These are phyloP conservation scores for Phialocephala subalpina DNA, from an alignment of 2,329 filamentous ascomycete species.

Conservation along the genomic window DNA sequence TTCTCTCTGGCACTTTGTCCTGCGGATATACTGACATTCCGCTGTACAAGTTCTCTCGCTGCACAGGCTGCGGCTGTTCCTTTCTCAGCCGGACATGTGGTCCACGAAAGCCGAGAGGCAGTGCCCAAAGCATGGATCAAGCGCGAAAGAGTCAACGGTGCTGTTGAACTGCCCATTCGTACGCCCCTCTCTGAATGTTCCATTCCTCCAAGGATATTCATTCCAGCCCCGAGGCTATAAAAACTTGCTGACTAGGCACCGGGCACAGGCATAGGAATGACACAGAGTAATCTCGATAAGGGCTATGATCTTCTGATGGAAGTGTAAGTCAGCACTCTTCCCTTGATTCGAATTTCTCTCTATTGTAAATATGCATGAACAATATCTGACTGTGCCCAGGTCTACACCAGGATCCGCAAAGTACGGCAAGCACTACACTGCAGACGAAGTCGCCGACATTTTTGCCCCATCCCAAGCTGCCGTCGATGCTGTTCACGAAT, in stretches of 20 bases:
- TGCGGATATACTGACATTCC: too few relatives aligned
- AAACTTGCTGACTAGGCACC: too few relatives aligned
- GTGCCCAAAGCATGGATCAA: slow-evolving; percentile 33
- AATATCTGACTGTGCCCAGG: slow-evolving; percentile 9
- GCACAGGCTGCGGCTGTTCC: slow-evolving; percentile 27
- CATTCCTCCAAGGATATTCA: too few relatives aligned
- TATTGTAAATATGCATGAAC: too few relatives aligned
- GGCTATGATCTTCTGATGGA: slow-evolving; percentile 52
- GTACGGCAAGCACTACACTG: slow-evolving; percentile 56
- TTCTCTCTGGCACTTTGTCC: too few relatives aligned
- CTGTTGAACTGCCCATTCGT: slow-evolving; percentile 29
- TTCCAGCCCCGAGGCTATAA: too few relatives aligned
- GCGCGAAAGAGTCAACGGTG: slow-evolving; percentile 24
- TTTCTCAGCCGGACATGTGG: slow-evolving; percentile 27
- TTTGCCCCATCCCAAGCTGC: slow-evolving; percentile 53
- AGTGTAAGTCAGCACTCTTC: slow-evolving; percentile 39
- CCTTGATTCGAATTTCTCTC: too few relatives aligned
- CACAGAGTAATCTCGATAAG: slow-evolving; percentile 54
- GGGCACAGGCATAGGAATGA: slow-evolving; percentile 56
- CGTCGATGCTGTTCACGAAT: slow-evolving; percentile 58
- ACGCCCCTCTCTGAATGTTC: too few relatives aligned
- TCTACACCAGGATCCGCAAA: slow-evolving; percentile 52
- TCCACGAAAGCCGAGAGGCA: slow-evolving; percentile 35
- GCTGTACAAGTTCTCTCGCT: slow-evolving; percentile 13
- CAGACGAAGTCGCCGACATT: slow-evolving; percentile 48